A percentile compares a stretch with the other conserved stretches of the same genome.
Evolutionary conservation across 352 stramenopile species (phyloP).

Genomic region (Phytopythium oedochilum): DNA sequence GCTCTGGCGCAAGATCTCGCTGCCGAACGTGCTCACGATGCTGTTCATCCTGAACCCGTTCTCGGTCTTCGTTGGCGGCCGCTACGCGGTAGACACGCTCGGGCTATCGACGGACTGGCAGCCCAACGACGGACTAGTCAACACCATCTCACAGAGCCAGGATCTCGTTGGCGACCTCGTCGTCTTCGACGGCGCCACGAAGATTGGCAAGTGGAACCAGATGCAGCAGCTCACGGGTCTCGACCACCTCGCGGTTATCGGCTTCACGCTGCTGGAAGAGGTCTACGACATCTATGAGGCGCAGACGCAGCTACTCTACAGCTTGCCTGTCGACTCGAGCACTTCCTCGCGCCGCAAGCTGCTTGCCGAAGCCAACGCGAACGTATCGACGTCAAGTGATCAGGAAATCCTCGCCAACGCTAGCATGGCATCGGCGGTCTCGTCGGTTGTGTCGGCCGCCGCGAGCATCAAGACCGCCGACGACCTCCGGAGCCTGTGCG

Average conservation of each 20-base stretch:
- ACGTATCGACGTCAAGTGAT: neutral
- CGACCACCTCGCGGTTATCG: constrained; percentile 42
- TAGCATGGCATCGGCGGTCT: constrained; percentile 4
- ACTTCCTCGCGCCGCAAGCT: neutral
- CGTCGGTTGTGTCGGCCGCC: constrained; percentile 1
- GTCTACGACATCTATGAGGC: constrained; percentile 34
- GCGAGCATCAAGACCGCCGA: constrained; percentile 1
- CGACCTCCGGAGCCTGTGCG: neutral
- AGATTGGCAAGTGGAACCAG: constrained; percentile 39
- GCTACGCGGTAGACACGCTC: constrained; percentile 17
- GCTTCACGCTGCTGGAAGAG: constrained; percentile 35
- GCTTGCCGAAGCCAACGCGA: neutral
- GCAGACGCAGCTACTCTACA: constrained; percentile 29
- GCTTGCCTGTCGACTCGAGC: constrained; percentile 17
- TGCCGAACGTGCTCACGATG: constrained; percentile 49
- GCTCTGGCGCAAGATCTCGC: constrained; percentile 33
- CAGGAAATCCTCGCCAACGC: neutral
- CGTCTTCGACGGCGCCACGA: constrained; percentile 25
- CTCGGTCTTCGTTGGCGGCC: constrained; percentile 25
- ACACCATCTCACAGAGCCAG: constrained; percentile 41
- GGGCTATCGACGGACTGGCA: constrained; percentile 24
- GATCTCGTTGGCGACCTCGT: constrained; percentile 31
- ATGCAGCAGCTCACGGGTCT: constrained; percentile 35
- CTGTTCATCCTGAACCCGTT: constrained; percentile 35
- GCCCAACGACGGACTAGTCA: constrained; percentile 30